Percentiles rank a stretch among this genome's conserved stretches.
These are phyloP conservation scores for slime mould (Dictyostelium discoideum) DNA, from an alignment of 78 protist species.

Conservation along the genomic window DNA sequence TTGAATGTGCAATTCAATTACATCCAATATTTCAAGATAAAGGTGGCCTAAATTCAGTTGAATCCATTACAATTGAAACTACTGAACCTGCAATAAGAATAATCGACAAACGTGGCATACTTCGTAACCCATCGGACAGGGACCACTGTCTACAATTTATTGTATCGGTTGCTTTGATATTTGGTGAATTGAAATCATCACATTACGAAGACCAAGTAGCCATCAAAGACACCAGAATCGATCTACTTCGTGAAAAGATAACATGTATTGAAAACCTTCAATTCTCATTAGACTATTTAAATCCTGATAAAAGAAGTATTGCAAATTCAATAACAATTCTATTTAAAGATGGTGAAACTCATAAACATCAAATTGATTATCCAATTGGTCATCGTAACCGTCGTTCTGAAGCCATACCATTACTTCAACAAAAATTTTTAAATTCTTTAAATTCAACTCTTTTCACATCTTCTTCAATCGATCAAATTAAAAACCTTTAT, in stretches of 20 bases:
- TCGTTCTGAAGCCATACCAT: conserved; percentile 81
- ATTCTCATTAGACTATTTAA: conserved; percentile 64
- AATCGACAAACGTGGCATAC: conserved; percentile 82
- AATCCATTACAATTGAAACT: conserved; percentile 44
- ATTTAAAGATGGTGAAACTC: conserved; percentile 69
- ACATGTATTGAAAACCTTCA: conserved; percentile 39
- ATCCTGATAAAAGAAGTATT: conserved; percentile 78
- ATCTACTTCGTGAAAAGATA: conserved; percentile 81
- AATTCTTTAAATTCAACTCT: not conserved
- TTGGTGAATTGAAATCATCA: conserved; percentile 47
- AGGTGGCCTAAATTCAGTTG: not conserved
- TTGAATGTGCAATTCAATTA: conserved; percentile 71
- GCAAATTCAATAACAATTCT: conserved; percentile 46
- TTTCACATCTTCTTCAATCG: not conserved
- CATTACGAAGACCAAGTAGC: conserved; percentile 78
- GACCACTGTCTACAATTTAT: conserved; percentile 85
- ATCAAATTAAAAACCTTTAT: not conserved
- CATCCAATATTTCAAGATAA: conserved; percentile 12
- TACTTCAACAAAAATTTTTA: conserved; percentile 55
- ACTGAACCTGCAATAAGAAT: conserved; percentile 82
- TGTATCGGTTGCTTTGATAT: conserved; percentile 77
- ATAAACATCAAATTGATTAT: conserved; percentile 43
- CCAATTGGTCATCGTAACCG: conserved; percentile 86
- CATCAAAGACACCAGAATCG: conserved; percentile 48
- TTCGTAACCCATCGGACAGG: conserved; percentile 78